A percentile compares a stretch with the other conserved stretches of the same genome.
Conservation (phyloP, 148 eudicot species). For the Cornus florida region DNA sequence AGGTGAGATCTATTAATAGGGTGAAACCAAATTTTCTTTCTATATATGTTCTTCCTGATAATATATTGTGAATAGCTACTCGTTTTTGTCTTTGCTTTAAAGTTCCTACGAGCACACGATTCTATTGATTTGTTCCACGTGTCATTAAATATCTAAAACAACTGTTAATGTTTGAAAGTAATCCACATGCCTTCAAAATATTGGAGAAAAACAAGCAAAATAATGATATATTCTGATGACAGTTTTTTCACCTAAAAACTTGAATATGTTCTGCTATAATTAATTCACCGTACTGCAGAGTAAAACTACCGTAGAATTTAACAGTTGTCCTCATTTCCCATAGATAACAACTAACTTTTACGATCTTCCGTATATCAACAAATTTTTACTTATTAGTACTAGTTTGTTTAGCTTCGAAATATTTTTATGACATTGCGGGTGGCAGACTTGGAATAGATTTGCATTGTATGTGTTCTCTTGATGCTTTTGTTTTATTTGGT, state of each 20-base stretch:
- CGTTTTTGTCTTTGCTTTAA: neutral
- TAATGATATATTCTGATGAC: neutral
- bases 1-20: slow-evolving; percentile 43
- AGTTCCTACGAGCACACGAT: neutral
- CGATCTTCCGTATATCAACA: no score
- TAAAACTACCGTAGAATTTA: neutral
- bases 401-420: no score
- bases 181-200: neutral
- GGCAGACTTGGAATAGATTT: no score
- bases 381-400: no score
- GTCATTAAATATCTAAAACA: neutral
- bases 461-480: no score
- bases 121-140: neutral
- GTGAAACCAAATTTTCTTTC: neutral
- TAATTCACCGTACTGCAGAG: neutral
- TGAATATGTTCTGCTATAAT: neutral
- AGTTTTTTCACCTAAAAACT: neutral
- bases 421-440: no score
- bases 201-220: neutral
- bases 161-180: neutral
- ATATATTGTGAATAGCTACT: neutral
- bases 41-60: neutral
- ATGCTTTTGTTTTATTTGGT: no score
- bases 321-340: neutral
- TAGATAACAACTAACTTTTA: no score